phyloP scores from a whole-genome alignment of 192 early-diverging fungal species.

The Radiomyces spectabilis region DNA sequence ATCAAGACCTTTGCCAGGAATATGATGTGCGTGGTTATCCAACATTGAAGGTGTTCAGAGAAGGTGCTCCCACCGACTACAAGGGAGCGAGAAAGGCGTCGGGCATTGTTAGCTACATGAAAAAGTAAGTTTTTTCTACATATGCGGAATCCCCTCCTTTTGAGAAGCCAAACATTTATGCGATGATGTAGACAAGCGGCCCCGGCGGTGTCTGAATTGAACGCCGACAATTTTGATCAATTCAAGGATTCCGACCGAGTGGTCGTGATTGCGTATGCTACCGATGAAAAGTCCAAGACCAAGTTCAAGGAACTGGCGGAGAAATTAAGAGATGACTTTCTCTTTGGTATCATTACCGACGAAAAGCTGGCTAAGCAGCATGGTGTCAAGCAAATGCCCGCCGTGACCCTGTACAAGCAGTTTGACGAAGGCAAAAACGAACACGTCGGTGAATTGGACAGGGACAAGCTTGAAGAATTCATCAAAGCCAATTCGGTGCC shows the following conservation, averaged over 20 bases:
- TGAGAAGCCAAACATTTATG: neutral
- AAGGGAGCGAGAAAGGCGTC: constrained; percentile 76
- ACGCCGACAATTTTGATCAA: constrained; percentile 54
- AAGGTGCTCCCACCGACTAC: constrained; percentile 64
- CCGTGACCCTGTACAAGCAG: constrained; percentile 75
- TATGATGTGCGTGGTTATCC: constrained; percentile 81
- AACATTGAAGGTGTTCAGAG: constrained; percentile 78
- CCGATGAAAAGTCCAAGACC: constrained; percentile 51
- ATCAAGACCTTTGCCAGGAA: constrained; percentile 72
- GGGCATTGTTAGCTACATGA: constrained; percentile 80
- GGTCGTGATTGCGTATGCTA: constrained; percentile 69
- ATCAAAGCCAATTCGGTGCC: constrained; percentile 74
- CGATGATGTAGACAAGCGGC: constrained; percentile 71
- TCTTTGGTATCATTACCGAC: constrained; percentile 75
- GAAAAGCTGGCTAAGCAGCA: constrained; percentile 49
- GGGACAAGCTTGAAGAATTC: constrained; percentile 46
- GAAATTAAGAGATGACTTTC: constrained; percentile 69
- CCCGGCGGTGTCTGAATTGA: constrained; percentile 68
- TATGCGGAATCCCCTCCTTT: too few species aligned
- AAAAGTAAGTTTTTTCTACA: constrained; percentile 48
- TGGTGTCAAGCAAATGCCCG: constrained; percentile 44
- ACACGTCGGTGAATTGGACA: constrained; percentile 51
- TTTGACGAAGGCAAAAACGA: constrained; percentile 79
- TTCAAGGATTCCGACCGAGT: constrained; percentile 78
- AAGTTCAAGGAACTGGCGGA: constrained; percentile 64